These are phyloP conservation scores for Saccharum spontaneum DNA, from an alignment of 176 grass and related monocot species.

Conservation along the genomic window DNA sequence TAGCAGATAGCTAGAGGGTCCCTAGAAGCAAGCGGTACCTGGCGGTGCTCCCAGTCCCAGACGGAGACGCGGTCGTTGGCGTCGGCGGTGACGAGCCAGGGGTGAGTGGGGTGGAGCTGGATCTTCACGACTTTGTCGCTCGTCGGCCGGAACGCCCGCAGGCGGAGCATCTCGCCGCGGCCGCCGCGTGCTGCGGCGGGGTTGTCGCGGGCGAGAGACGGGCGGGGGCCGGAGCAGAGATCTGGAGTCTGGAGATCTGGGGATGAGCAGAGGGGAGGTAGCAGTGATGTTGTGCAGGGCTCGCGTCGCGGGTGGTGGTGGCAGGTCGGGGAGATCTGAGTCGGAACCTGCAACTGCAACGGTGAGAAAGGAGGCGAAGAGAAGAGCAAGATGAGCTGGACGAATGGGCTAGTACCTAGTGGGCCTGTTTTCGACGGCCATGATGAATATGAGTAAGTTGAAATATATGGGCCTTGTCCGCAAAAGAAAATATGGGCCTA, in stretches of 20 bases:
- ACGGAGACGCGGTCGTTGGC: constrained; percentile 91
- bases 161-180: constrained; percentile 80
- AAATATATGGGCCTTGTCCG: not conserved
- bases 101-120: constrained; percentile 97
- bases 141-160: constrained; percentile 93
- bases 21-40: constrained; percentile 40
- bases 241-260: constrained; percentile 54
- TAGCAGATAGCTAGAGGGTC: not conserved
- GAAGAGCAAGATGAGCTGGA: not conserved
- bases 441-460: not conserved
- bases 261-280: constrained; percentile 14
- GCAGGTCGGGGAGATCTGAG: constrained; percentile 49
- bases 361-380: not conserved
- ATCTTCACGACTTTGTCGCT: constrained; percentile 95
- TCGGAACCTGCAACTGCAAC: not conserved
- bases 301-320: constrained; percentile 14
- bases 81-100: constrained; percentile 95
- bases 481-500: not conserved
- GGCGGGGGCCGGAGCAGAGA: constrained; percentile 25
- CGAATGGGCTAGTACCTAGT: not conserved
- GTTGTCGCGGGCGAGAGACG: not conserved
- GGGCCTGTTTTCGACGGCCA: not conserved
- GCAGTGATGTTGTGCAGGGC: constrained; percentile 29
- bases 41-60: constrained; percentile 99
- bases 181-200: constrained; percentile 21